A percentile compares a stretch with the other conserved stretches of the same genome.
These are phyloP conservation scores for Escallonia herrerae DNA, from an alignment of 129 eudicot species.

Conservation along the genomic window DNA sequence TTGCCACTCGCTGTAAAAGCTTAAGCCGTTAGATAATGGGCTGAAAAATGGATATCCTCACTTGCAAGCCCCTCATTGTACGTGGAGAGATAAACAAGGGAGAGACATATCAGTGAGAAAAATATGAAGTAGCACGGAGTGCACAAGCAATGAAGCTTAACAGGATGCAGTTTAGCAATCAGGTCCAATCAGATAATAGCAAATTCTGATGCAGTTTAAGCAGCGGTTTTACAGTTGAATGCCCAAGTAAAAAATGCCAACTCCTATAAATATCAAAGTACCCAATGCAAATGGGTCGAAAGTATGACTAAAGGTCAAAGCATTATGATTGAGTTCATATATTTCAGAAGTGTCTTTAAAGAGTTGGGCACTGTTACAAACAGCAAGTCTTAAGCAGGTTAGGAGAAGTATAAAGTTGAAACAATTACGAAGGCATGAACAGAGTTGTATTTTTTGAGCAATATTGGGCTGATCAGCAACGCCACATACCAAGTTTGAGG, in stretches of 20 bases:
- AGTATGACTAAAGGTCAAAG: background rate
- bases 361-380: background rate
- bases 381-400: background rate
- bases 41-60: no score
- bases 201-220: no score
- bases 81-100: no score
- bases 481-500: conserved; percentile 69
- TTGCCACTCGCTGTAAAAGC: no score
- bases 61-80: no score
- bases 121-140: no score
- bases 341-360: background rate
- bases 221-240: no score
- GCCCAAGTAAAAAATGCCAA: background rate
- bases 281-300: background rate
- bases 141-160: no score
- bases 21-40: no score
- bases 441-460: background rate
- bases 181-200: no score
- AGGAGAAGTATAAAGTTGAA: background rate
- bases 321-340: background rate
- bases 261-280: background rate
- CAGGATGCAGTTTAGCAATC: no score
- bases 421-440: background rate
- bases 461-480: background rate
- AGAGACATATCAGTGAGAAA: no score